Conservation (phyloP, 2,329 filamentous ascomycete genomes). For the Pyrenophora tritici-repentis region DNA sequence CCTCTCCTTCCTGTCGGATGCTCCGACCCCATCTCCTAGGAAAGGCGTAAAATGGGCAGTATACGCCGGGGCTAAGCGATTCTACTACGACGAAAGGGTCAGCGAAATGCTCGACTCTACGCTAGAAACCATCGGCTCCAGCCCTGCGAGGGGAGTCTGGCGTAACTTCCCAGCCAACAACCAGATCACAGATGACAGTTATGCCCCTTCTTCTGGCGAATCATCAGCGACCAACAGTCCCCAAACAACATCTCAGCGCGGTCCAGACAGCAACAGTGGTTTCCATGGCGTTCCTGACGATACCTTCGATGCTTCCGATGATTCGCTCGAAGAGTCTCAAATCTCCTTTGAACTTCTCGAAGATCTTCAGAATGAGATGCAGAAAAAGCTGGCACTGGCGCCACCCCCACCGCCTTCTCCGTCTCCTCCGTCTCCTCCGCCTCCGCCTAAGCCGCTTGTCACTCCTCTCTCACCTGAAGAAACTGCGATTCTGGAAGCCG, state of each 20-base stretch:
- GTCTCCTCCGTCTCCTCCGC: not conserved
- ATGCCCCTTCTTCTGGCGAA: not conserved
- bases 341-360: constrained; percentile 27
- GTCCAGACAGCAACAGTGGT: constrained; percentile 5
- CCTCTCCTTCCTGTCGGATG: constrained; percentile 23
- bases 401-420: constrained; percentile 8
- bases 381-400: constrained; percentile 17
- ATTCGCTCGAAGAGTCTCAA: constrained; percentile 27
- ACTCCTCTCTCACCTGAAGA: constrained; percentile 25
- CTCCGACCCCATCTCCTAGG: constrained; percentile 5
- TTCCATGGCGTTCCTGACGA: constrained; percentile 19
- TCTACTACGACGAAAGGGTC: constrained; percentile 27
- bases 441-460: constrained; percentile 26
- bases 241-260: not conserved
- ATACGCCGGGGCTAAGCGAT: constrained; percentile 18
- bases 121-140: constrained; percentile 22
- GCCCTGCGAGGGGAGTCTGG: constrained; percentile 10
- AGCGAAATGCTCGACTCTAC: constrained; percentile 32
- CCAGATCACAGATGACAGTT: constrained; percentile 1
- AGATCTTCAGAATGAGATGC: constrained; percentile 23
- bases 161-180: constrained; percentile 13
- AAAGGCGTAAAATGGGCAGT: constrained; percentile 22
- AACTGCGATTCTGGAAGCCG: constrained; percentile 14
- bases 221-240: constrained; percentile 3
- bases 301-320: constrained; percentile 19